Conservation (phyloP, 1,139 yeast genomes). For the Suhomyces bolitotheri region DNA sequence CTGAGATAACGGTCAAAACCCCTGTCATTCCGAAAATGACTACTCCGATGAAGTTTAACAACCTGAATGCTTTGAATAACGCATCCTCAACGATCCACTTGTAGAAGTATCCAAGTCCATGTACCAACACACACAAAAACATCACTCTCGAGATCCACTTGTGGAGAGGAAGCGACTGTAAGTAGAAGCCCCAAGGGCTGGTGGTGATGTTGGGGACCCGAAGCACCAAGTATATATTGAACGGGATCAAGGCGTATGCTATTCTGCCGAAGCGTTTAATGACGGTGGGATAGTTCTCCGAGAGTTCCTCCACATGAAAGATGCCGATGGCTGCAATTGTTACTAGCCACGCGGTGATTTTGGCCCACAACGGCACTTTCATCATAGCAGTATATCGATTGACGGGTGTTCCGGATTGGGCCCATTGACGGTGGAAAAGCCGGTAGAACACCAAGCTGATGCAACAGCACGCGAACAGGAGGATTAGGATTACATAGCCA, state of each 20-base stretch:
- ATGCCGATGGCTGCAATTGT: slow-evolving; percentile 24
- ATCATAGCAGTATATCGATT: slow-evolving; percentile 13
- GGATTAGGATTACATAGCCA: slow-evolving; percentile 46
- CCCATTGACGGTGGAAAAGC: slow-evolving; percentile 20
- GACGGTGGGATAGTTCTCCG: slow-evolving; percentile 24
- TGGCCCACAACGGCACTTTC: slow-evolving; percentile 28
- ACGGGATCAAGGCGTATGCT: slow-evolving; percentile 64
- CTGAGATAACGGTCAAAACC: slow-evolving; percentile 53
- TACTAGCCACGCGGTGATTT: slow-evolving; percentile 34
- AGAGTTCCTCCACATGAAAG: slow-evolving; percentile 22
- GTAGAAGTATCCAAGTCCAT: slow-evolving; percentile 55
- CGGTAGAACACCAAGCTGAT: slow-evolving; percentile 4
- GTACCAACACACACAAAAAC: slow-evolving; percentile 52
- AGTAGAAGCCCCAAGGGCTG: slow-evolving; percentile 35
- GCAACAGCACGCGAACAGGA: slow-evolving; percentile 32
- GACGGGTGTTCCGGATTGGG: slow-evolving; percentile 25
- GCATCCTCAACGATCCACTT: slow-evolving; percentile 46
- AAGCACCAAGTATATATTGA: slow-evolving; percentile 59
- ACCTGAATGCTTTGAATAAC: slow-evolving; percentile 40
- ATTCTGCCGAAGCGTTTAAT: slow-evolving; percentile 57
- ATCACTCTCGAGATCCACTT: slow-evolving; percentile 79
- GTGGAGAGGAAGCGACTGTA: slow-evolving; percentile 60
- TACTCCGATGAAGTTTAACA: slow-evolving; percentile 64
- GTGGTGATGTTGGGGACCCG: slow-evolving; percentile 51
- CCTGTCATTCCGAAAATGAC: slow-evolving; percentile 46